Evolutionary conservation across 2,329 filamentous ascomycete genomes (phyloP), one percentile per base, ranked within the genome.

Genomic region (Neonectria coccinea): DNA sequence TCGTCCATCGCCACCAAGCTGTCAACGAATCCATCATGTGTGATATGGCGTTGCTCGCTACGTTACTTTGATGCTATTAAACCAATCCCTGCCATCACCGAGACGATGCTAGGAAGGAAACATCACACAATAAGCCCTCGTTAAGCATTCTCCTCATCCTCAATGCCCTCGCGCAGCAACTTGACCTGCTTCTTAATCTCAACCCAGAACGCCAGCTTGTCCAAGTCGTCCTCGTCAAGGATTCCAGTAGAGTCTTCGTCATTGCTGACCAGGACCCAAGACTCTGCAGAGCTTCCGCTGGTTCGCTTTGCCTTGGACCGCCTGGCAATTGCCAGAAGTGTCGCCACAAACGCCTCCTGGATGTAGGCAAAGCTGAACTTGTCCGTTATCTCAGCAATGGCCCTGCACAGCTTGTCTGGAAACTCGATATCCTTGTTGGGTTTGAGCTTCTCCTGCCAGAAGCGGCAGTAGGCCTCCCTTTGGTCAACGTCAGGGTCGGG

Each of bases 331-430:
- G 85, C 83, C 27, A 91, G 78, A 58, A 91, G 73, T 2, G 86
- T 84, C 1, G 88, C 88, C 1, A 91, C 87, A 73, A 91, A 91
- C 0, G 87, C 89, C 75, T 91, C 89, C 73, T 92, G 89, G 76
- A 91, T 85, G 72, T 91, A 91, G 0, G 89, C 89, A 73, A 91
- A 91, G 68, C 86, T 89, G 76, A 91, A 91, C n/a, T 83, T 83
- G 27, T 85, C 77, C 1, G 88, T 91, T 65, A 90, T 88, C 10
- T 82, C 81, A 3, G 89, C 89, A 64, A 91, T 85, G n/a, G 85
- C 84, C 1, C 74, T 72, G 73, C 85, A 88, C 5, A 91, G 80
- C 65, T 81, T 79, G 72, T 87, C 82, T 0, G 88, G 88, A 69
- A 91, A 91, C 7, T 87, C 84, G 44, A 91, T 79, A 9, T 84